A percentile compares a stretch with the other conserved stretches of the same genome.
Evolutionary conservation across 352 stramenopile genomes (phyloP).

Genomic region (Phytophthora cryptogea): DNA sequence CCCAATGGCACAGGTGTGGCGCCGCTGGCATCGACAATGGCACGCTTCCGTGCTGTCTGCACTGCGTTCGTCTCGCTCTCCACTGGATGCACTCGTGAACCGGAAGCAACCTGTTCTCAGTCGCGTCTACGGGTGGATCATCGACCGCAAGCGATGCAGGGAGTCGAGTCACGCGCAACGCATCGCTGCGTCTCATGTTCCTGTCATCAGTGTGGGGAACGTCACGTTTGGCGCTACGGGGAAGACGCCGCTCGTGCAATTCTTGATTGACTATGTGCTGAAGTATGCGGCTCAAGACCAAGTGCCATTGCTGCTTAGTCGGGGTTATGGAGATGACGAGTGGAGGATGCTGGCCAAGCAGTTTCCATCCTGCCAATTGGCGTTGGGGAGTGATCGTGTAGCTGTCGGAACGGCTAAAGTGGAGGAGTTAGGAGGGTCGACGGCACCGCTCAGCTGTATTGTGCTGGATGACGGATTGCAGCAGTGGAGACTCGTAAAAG

Average conservation of each 20-base stretch:
- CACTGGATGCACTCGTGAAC: neutral
- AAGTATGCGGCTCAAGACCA: neutral
- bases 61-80: conserved; percentile 32
- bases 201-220: conserved; percentile 73
- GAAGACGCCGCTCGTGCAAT: conserved; percentile 69
- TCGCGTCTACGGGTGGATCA: conserved; percentile 40
- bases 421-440: conserved; percentile 14
- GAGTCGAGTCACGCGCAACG: conserved; percentile 28
- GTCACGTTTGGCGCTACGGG: conserved; percentile 74
- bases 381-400: conserved; percentile 33
- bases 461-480: conserved; percentile 73
- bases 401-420: conserved; percentile 44
- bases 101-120: conserved; percentile 41
- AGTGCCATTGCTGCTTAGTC: conserved; percentile 55
- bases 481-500: conserved; percentile 64
- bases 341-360: conserved; percentile 57
- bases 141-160: conserved; percentile 37
- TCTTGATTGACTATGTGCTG: conserved; percentile 37
- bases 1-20: conserved; percentile 28
- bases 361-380: conserved; percentile 52
- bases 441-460: conserved; percentile 39
- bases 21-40: conserved; percentile 32
- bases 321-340: conserved; percentile 73
- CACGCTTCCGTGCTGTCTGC: conserved; percentile 33
- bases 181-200: conserved; percentile 37